A percentile compares a stretch with the other conserved stretches of the same genome.
Evolutionary conservation across 306 rosid species (phyloP).

Genomic region (Hippophae rhamnoides): DNA sequence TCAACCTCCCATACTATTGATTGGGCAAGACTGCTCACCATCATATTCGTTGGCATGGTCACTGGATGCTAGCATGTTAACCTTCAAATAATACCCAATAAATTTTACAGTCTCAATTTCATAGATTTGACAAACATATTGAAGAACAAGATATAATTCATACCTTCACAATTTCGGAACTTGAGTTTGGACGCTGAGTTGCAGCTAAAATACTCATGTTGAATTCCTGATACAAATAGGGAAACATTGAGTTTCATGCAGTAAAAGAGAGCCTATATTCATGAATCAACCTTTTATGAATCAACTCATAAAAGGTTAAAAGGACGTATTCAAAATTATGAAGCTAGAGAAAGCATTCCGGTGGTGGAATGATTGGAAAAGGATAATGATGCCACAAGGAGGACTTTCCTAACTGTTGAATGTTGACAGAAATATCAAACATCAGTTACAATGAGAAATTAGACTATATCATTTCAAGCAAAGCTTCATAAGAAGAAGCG

Average conservation of each 20-base stretch:
- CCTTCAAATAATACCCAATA: conserved; percentile 25
- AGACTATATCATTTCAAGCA: too few species aligned
- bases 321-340: not conserved
- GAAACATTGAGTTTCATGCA: conserved; percentile 2
- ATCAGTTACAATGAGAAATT: too few species aligned
- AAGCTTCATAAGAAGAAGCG: too few species aligned
- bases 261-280: conserved; percentile 7
- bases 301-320: not conserved
- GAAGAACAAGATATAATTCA: conserved; percentile 5
- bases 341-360: not conserved
- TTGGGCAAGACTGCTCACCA: conserved; percentile 24
- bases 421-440: too few species aligned
- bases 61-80: conserved; percentile 55
- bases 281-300: not conserved
- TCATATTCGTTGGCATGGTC: conserved; percentile 33
- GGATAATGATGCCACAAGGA: too few species aligned
- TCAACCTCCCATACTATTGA: conserved; percentile 62
- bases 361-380: conserved; percentile 7
- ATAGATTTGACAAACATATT: not conserved
- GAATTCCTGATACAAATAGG: conserved; percentile 51
- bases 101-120: not conserved
- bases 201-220: conserved; percentile 78
- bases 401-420: too few species aligned
- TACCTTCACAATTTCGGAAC: conserved; percentile 75
- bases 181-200: conserved; percentile 61